phyloP scores from a whole-genome alignment of 2,329 filamentous ascomycete genomes.

The Pseudogymnoascus destructans region DNA sequence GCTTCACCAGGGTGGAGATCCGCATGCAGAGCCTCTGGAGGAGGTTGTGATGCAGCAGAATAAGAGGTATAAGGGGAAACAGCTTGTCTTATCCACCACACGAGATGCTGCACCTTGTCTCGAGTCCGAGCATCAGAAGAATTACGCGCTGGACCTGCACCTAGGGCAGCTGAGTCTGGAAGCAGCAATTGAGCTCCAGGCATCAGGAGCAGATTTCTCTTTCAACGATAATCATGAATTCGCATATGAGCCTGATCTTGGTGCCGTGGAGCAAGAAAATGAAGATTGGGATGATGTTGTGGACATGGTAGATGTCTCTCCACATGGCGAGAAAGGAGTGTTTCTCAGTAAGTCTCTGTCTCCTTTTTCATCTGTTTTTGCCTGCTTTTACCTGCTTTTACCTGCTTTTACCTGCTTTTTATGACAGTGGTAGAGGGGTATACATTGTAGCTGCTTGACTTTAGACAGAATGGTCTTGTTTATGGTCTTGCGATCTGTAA shows the following conservation, averaged over 20 bases:
- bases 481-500: neutral
- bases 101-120: neutral
- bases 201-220: neutral
- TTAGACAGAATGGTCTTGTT: neutral
- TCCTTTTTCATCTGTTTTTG: neutral
- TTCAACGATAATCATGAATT: neutral
- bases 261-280: neutral
- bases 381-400: neutral
- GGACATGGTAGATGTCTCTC: neutral
- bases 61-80: neutral
- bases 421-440: neutral
- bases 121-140: neutral
- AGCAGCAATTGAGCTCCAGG: neutral
- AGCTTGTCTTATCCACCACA: neutral
- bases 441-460: neutral
- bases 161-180: neutral
- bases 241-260: neutral
- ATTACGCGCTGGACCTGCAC: neutral
- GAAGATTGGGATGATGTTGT: neutral
- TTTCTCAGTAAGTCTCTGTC: neutral
- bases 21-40: neutral
- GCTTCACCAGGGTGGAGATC: conserved; percentile 35
- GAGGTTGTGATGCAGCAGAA: neutral
- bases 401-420: neutral
- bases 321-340: neutral